Base-by-base conservation (phyloP, 2,329 filamentous ascomycete genomes). In the Penicillium occitanis region DNA sequence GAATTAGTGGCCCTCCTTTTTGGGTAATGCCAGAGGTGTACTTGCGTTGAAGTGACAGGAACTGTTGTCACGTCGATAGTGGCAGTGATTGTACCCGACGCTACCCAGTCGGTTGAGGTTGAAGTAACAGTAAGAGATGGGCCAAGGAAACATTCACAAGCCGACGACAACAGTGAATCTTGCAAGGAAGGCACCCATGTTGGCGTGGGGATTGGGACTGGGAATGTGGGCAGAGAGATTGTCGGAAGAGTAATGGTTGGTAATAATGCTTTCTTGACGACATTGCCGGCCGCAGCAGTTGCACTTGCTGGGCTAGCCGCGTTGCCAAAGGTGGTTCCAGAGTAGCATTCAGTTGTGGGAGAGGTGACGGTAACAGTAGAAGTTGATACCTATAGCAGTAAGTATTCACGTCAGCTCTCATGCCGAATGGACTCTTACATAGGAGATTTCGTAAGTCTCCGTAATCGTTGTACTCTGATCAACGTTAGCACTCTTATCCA, bases 111-210 rank as follows among this genome's bases (percentile, higher is more conserved):
- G 14, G 63, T 65, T 7, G 48, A 40, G 42, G 63, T 65, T 25
- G 60, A 17, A 10, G 63, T 65, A 3, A 65, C 63, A 44, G 63
- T 65, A 65, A 42, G 28, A 53, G 63, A 65, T 1, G 63, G 25
- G 3, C 63, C 62, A 22, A 64, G 51, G 14, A 35, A 64, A 14
- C 62, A 64, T 58, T 64, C 51, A 40, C 62, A 64, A 6, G 62
- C 62, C 5, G 62, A 58, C 14, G 51, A 42, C 1, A 64, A 22
- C 5, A 64, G 11, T n/a, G 62, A 64, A 25, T 30, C 17, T 28
- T 64, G 40, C 3, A 64, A 7, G 2, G 62, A 59, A 17, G 40
- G 10, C 22, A 64, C 28, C 25, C 25, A 30, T 8, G 50, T 30
- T 53, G 50, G 50, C 14, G 50, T 33, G 14, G 50, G 50, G 0